A percentile compares a stretch with the other conserved stretches of the same genome.
phyloP scores from a whole-genome alignment of 768 basidiomycete genomes.

The Suillus plorans region DNA sequence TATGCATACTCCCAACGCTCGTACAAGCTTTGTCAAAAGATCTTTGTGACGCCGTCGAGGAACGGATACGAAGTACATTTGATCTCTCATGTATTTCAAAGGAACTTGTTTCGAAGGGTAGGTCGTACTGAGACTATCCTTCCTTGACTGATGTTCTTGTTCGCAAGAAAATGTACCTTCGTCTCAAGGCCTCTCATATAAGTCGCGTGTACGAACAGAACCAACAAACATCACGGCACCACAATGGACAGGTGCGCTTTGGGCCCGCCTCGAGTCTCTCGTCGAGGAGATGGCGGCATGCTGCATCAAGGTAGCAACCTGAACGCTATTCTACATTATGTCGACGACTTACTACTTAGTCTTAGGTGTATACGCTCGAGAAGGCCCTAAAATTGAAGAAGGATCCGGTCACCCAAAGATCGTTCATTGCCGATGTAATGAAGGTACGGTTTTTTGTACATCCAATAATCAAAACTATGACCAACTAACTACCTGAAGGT shows the following conservation, averaged over 20 bases:
- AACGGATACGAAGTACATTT: constrained; percentile 78
- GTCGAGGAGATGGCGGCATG: constrained; percentile 88
- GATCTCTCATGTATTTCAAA: constrained; percentile 86
- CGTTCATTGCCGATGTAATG: constrained; percentile 93
- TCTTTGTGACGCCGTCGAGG: constrained; percentile 80
- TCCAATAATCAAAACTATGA: not conserved
- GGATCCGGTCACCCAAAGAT: constrained; percentile 69
- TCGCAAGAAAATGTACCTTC: constrained; percentile 21
- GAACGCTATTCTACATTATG: not conserved
- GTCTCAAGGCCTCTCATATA: constrained; percentile 57
- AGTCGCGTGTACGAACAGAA: constrained; percentile 84
- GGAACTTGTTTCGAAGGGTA: constrained; percentile 81
- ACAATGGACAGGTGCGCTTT: constrained; percentile 81
- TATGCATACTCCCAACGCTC: constrained; percentile 79
- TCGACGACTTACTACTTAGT: not conserved
- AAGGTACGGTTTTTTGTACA: constrained; percentile 49
- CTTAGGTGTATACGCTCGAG: constrained; percentile 92
- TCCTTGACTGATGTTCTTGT: not conserved
- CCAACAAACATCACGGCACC: constrained; percentile 87
- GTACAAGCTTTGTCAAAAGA: constrained; percentile 78
- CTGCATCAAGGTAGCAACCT: constrained; percentile 73
- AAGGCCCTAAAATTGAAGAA: constrained; percentile 90
- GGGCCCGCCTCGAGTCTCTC: constrained; percentile 77
- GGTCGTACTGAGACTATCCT: not conserved
- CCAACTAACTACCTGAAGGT: constrained; percentile 41